Evolutionary conservation across 352 stramenopile genomes (phyloP).

Genomic region (Pythium volutum): DNA sequence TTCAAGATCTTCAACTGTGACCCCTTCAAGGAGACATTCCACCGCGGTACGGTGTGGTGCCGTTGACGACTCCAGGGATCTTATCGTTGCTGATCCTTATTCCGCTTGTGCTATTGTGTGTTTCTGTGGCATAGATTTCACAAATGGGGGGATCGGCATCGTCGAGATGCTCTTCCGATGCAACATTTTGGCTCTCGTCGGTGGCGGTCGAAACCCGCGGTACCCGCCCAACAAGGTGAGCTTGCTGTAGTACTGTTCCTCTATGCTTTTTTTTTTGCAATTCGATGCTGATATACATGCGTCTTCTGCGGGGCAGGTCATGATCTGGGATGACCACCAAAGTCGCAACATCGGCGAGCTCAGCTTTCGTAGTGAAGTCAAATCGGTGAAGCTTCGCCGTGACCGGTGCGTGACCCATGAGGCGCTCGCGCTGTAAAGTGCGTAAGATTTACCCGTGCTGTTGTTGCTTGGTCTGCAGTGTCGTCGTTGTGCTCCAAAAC

Average conservation of each 20-base stretch:
- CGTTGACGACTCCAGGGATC: background rate
- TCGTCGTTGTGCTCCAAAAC: slow-evolving; percentile 96
- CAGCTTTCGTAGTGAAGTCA: slow-evolving; percentile 96
- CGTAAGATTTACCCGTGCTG: background rate
- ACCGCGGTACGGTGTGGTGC: slow-evolving; percentile 57
- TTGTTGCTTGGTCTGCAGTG: slow-evolving; percentile 46
- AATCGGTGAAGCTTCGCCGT: slow-evolving; percentile 93
- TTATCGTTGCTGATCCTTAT: background rate
- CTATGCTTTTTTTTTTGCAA: background rate
- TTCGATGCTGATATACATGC: background rate
- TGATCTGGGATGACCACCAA: slow-evolving; percentile 99
- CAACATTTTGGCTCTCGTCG: slow-evolving; percentile 97
- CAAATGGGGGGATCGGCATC: slow-evolving; percentile 94
- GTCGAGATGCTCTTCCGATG: slow-evolving; percentile 99
- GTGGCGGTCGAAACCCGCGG: slow-evolving; percentile 87
- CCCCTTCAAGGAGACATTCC: slow-evolving; percentile 97
- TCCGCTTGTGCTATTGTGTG: background rate
- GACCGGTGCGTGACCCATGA: slow-evolving; percentile 62
- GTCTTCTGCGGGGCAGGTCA: slow-evolving; percentile 68
- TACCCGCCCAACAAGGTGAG: slow-evolving; percentile 95
- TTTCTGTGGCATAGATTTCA: slow-evolving; percentile 68
- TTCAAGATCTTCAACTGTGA: slow-evolving; percentile 99
- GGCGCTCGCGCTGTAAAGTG: background rate
- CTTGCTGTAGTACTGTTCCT: background rate
- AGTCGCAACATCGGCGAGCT: slow-evolving; percentile 97